phyloP scores from a whole-genome alignment of 495 filamentous ascomycete genomes.

The Bacidia rubella region DNA sequence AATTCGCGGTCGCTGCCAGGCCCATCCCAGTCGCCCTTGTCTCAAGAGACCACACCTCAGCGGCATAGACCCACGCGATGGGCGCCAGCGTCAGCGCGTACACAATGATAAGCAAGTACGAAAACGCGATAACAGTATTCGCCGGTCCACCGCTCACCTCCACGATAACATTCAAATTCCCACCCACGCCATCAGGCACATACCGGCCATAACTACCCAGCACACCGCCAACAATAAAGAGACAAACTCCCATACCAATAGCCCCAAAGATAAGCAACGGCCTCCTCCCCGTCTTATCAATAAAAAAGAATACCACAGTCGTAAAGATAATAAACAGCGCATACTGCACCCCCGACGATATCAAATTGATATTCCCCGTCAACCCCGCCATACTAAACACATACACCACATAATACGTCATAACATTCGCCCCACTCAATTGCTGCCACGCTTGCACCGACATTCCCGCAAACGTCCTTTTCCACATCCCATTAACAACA shows the following conservation, averaged over 20 bases:
- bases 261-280: constrained; percentile 56
- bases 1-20: constrained; percentile 54
- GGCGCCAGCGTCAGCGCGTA: constrained; percentile 64
- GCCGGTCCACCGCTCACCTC: constrained; percentile 45
- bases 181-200: constrained; percentile 45
- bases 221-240: constrained; percentile 38
- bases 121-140: constrained; percentile 62
- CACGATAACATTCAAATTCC: constrained; percentile 55
- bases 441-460: constrained; percentile 62
- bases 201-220: constrained; percentile 36
- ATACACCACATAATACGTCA: constrained; percentile 60
- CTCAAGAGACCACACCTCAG: constrained; percentile 63
- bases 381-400: constrained; percentile 53
- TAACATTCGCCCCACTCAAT: constrained; percentile 52
- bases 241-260: constrained; percentile 48
- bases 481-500: constrained; percentile 54
- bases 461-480: constrained; percentile 54
- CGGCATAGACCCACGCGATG: constrained; percentile 60
- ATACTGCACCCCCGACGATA: constrained; percentile 60
- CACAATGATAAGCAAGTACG: constrained; percentile 63
- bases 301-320: constrained; percentile 51
- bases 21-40: constrained; percentile 61
- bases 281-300: constrained; percentile 63
- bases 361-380: constrained; percentile 49
- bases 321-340: constrained; percentile 65